Conservation (phyloP, 768 basidiomycete genomes). For the Leccinum ochraceum region DNA sequence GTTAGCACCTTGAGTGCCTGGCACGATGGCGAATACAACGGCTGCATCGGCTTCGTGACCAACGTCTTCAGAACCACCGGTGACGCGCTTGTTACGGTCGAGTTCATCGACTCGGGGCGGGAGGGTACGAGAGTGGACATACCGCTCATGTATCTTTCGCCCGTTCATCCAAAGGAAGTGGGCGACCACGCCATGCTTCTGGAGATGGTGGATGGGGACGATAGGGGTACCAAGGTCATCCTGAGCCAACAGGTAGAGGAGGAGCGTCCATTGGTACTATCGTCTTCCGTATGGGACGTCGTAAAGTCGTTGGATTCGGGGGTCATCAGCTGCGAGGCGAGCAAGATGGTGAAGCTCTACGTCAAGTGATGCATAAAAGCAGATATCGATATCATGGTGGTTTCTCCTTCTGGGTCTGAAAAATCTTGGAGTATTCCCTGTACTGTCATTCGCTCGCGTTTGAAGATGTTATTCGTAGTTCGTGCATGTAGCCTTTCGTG, state of each 20-base stretch:
- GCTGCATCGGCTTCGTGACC: conserved; percentile 31
- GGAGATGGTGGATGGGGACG: conserved; percentile 42
- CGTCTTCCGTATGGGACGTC: not conserved
- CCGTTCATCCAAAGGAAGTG: conserved; percentile 38
- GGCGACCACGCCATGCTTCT: conserved; percentile 47
- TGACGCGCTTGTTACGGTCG: conserved; percentile 31
- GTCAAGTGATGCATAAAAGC: not conserved
- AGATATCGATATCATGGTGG: not conserved
- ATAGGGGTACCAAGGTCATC: conserved; percentile 46
- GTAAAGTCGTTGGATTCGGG: not conserved
- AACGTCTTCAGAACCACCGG: conserved; percentile 27
- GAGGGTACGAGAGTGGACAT: conserved; percentile 39
- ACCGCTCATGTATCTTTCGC: conserved; percentile 42
- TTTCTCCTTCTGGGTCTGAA: not conserved
- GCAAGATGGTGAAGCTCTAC: not conserved
- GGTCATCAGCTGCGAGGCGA: not conserved
- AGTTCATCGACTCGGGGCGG: conserved; percentile 33
- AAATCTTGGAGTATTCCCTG: not conserved
- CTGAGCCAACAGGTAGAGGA: conserved; percentile 35
- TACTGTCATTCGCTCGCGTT: not conserved
- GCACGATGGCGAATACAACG: conserved; percentile 32
- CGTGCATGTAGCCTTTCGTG: not conserved
- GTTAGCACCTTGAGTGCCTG: conserved; percentile 26
- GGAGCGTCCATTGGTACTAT: not conserved
- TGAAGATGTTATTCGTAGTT: not conserved